A percentile compares a stretch with the other conserved stretches of the same genome.
Evolutionary conservation across 768 basidiomycete genomes (phyloP).

Genomic region (Naganishia vishniacii): DNA sequence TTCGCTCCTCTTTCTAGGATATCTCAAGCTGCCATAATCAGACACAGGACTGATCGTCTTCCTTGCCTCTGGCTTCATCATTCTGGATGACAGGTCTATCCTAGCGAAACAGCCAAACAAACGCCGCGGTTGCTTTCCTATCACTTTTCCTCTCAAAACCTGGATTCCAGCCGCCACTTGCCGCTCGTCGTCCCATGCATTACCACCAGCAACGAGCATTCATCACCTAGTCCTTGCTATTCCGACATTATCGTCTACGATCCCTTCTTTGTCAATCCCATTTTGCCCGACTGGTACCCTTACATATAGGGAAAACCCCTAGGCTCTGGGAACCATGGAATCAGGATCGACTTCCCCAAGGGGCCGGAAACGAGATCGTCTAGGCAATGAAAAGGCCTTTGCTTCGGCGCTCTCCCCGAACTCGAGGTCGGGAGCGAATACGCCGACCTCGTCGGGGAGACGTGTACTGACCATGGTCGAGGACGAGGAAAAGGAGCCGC

Average conservation of each 20-base stretch:
- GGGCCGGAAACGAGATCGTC: constrained; percentile 17
- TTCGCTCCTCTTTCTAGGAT: too few relatives aligned
- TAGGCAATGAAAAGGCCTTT: constrained; percentile 5
- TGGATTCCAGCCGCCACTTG: not conserved
- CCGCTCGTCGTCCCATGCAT: constrained; percentile 2
- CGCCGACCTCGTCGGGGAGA: not conserved
- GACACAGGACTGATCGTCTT: too few relatives aligned
- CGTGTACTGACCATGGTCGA: not conserved
- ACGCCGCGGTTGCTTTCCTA: too few relatives aligned
- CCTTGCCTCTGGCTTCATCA: too few relatives aligned
- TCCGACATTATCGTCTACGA: not conserved
- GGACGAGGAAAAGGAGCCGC: constrained; percentile 23
- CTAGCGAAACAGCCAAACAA: too few relatives aligned
- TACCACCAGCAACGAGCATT: not conserved
- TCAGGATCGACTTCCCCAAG: constrained; percentile 15
- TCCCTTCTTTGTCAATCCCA: not conserved
- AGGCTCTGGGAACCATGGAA: constrained; percentile 4
- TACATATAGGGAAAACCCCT: not conserved
- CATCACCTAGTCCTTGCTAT: not conserved
- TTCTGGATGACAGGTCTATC: too few relatives aligned
- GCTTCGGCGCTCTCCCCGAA: not conserved
- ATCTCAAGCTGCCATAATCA: too few relatives aligned
- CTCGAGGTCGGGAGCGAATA: constrained; percentile 5
- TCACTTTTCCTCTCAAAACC: too few relatives aligned
- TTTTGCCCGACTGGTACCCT: not conserved